phyloP scores from a whole-genome alignment of 345 rosid species.

The Litchi chinensis region DNA sequence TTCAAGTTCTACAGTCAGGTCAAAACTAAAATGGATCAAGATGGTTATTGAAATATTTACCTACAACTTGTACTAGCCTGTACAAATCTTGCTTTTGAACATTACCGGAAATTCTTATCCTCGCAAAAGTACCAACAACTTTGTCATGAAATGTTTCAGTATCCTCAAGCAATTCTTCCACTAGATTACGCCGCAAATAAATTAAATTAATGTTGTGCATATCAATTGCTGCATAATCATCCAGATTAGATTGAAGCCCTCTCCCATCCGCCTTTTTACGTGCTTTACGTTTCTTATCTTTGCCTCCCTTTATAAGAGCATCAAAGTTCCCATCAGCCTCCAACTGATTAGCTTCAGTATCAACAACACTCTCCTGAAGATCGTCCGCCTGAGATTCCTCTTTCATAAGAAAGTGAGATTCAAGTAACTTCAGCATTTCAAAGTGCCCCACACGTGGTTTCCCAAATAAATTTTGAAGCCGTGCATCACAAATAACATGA shows the following conservation, averaged over 20 bases:
- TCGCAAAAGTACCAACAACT: conserved; percentile 86
- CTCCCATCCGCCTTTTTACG: conserved; percentile 73
- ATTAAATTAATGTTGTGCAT: conserved; percentile 83
- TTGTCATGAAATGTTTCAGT: conserved; percentile 73
- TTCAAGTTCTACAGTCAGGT: neutral
- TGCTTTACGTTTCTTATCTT: conserved; percentile 76
- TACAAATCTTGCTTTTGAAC: conserved; percentile 96
- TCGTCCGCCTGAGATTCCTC: conserved; percentile 79
- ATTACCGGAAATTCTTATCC: conserved; percentile 89
- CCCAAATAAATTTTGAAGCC: conserved; percentile 89
- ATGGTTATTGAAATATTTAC: conserved; percentile 45
- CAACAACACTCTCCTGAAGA: conserved; percentile 63
- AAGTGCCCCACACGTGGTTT: conserved; percentile 96
- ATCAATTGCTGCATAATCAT: conserved; percentile 95
- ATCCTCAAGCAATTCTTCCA: conserved; percentile 88
- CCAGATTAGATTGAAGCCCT: conserved; percentile 80
- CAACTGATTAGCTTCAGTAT: conserved; percentile 64
- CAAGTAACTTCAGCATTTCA: conserved; percentile 98
- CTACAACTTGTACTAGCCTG: conserved; percentile 94
- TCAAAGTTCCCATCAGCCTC: conserved; percentile 79
- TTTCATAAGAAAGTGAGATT: conserved; percentile 77
- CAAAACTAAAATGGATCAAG: conserved; percentile 15
- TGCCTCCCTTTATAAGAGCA: conserved; percentile 50
- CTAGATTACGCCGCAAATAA: conserved; percentile 83
- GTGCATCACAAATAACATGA: conserved; percentile 88